Conservation (phyloP, 1,139 yeast genomes). For the Yamadazyma sp. region DNA sequence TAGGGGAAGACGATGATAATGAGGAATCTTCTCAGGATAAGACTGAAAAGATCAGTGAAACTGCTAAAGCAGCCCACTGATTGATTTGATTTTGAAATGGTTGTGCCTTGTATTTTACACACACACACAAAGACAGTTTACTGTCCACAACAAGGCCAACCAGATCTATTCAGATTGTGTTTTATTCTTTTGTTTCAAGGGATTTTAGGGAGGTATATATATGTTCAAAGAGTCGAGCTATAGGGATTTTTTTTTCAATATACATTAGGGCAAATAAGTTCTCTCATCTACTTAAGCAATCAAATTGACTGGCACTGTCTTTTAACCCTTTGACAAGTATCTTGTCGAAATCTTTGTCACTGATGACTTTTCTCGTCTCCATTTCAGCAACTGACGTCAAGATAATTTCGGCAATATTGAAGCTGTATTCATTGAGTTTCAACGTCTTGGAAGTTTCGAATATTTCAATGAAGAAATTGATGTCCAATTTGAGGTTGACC, state of each 20-base stretch:
- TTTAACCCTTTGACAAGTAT: conserved; percentile 29
- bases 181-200: conserved; percentile 8
- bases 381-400: conserved; percentile 33
- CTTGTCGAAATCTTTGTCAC: conserved; percentile 25
- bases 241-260: conserved; percentile 11
- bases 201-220: conserved; percentile 12
- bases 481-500: conserved; percentile 36
- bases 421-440: conserved; percentile 36
- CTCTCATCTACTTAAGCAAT: conserved; percentile 17
- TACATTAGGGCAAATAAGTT: conserved; percentile 11
- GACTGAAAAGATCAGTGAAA: conserved; percentile 9
- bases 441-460: conserved; percentile 39
- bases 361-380: conserved; percentile 17
- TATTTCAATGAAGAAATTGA: conserved; percentile 40
- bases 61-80: conserved; percentile 4
- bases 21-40: conserved; percentile 24
- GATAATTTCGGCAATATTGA: conserved; percentile 35
- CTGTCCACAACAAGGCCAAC: not conserved
- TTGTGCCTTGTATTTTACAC: conserved; percentile 6
- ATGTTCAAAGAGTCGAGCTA: conserved; percentile 17
- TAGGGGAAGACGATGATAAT: conserved; percentile 17
- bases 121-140: conserved; percentile 16
- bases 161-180: not conserved
- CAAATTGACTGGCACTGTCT: conserved; percentile 36
- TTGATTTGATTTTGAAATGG: not conserved